phyloP scores from a whole-genome alignment of 1,284 basidiomycete genomes.

The Boletus hoseneyae region DNA sequence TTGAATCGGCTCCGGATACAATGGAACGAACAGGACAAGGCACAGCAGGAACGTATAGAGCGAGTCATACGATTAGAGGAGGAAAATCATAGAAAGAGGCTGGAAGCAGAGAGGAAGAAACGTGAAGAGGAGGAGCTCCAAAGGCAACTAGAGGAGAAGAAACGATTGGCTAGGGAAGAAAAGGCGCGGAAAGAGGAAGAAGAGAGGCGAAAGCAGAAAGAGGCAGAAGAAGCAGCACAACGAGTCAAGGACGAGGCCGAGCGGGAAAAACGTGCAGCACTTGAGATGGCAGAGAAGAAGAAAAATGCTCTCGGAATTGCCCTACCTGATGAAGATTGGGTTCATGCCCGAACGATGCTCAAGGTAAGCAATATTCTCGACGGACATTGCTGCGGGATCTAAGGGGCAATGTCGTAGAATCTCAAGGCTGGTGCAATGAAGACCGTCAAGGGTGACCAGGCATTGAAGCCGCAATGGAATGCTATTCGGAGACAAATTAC shows the following conservation, averaged over 20 bases:
- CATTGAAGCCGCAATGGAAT: slow-evolving; percentile 54
- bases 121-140: slow-evolving; percentile 46
- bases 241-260: slow-evolving; percentile 31
- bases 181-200: slow-evolving; percentile 32
- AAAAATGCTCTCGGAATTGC: slow-evolving; percentile 45
- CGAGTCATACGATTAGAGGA: slow-evolving; percentile 61
- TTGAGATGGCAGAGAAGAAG: slow-evolving; percentile 30
- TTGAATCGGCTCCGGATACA: slow-evolving; percentile 43
- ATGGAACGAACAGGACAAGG: slow-evolving; percentile 52
- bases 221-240: slow-evolving; percentile 40
- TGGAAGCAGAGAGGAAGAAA: slow-evolving; percentile 50
- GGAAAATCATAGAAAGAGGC: slow-evolving; percentile 48
- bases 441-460: slow-evolving; percentile 63
- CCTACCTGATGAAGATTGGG: slow-evolving; percentile 66
- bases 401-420: slow-evolving; percentile 37
- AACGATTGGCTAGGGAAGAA: slow-evolving; percentile 33
- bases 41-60: slow-evolving; percentile 60
- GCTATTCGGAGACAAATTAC: slow-evolving; percentile 81
- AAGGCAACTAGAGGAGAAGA: slow-evolving; percentile 39
- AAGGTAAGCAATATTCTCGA: slow-evolving; percentile 40
- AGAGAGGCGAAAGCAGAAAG: slow-evolving; percentile 37
- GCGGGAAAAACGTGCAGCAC: slow-evolving; percentile 31
- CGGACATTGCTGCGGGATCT: slow-evolving; percentile 24
- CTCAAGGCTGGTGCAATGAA: slow-evolving; percentile 79
- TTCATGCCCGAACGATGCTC: slow-evolving; percentile 56